Evolutionary conservation across 495 filamentous ascomycete genomes (phyloP).

Genomic region (Sphaerosporella brunnea): DNA sequence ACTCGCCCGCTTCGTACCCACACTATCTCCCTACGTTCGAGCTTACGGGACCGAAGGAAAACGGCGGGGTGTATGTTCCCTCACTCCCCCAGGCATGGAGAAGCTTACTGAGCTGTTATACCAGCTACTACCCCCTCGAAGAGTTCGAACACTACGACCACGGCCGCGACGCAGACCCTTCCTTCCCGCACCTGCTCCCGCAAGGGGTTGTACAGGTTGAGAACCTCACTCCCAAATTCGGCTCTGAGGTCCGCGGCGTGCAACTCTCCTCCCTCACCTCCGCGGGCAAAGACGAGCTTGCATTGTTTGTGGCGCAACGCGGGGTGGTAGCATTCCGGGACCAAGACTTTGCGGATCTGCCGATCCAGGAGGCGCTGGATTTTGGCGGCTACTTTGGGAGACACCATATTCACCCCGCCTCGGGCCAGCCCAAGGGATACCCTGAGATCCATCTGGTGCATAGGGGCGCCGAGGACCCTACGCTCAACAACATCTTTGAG

Average conservation of each 20-base stretch:
- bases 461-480: slow-evolving; percentile 46
- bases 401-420: slow-evolving; percentile 64
- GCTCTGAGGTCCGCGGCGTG: slow-evolving; percentile 56
- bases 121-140: slow-evolving; percentile 43
- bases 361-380: slow-evolving; percentile 49
- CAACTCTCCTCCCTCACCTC: slow-evolving; percentile 50
- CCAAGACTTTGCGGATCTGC: slow-evolving; percentile 57
- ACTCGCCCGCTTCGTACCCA: slow-evolving; percentile 36
- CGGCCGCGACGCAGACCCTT: slow-evolving; percentile 50
- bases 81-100: background rate
- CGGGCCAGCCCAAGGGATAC: slow-evolving; percentile 48
- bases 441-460: slow-evolving; percentile 69
- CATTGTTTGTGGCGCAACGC: slow-evolving; percentile 56
- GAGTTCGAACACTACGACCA: slow-evolving; percentile 56
- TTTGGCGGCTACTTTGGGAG: slow-evolving; percentile 64
- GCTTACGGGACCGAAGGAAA: slow-evolving; percentile 32
- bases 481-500: slow-evolving; percentile 40
- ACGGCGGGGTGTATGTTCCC: slow-evolving; percentile 11
- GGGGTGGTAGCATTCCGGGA: slow-evolving; percentile 67
- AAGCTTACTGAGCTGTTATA: background rate
- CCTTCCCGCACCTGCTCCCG: slow-evolving; percentile 48
- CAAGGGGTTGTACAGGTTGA: slow-evolving; percentile 30
- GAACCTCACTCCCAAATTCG: slow-evolving; percentile 54
- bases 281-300: slow-evolving; percentile 63
- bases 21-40: slow-evolving; percentile 67